Percentiles rank a stretch among this genome's conserved stretches.
Evolutionary conservation across 192 early-diverging fungal genomes (phyloP).

Genomic region (Spizellomyces punctatus): DNA sequence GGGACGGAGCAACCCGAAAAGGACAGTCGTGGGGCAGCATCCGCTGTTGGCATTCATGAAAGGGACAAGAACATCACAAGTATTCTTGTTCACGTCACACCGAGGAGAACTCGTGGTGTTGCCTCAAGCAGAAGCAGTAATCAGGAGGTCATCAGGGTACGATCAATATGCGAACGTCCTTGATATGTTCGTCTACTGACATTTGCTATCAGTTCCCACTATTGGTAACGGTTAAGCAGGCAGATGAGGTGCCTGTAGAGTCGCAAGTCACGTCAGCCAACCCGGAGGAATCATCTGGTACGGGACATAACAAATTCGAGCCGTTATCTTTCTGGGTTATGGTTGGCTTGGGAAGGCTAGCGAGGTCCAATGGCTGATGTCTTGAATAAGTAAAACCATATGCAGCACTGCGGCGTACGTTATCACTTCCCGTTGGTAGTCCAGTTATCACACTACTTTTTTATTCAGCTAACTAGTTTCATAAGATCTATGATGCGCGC

Average conservation of each 20-base stretch:
- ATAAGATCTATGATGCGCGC: too few relatives aligned
- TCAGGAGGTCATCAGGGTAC: too few relatives aligned
- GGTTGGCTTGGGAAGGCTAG: not conserved
- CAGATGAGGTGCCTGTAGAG: not conserved
- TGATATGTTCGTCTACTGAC: too few relatives aligned
- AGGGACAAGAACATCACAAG: conserved; percentile 63
- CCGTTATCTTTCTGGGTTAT: conserved; percentile 1
- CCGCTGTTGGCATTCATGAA: conserved; percentile 35
- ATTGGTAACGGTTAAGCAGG: not conserved
- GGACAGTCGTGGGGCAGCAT: not conserved
- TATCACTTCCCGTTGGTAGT: too few relatives aligned
- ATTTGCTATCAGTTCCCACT: not conserved
- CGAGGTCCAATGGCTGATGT: too few relatives aligned
- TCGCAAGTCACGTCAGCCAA: too few relatives aligned
- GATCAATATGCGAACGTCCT: too few relatives aligned
- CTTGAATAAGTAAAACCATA: too few relatives aligned
- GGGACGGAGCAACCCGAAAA: not conserved
- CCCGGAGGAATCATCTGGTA: not conserved
- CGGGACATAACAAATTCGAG: not conserved
- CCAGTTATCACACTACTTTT: too few relatives aligned
- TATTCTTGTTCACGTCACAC: conserved; percentile 61
- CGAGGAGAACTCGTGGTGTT: conserved; percentile 19
- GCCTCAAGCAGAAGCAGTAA: too few relatives aligned
- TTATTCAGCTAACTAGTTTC: too few relatives aligned
- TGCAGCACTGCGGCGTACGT: too few relatives aligned